Evolutionary conservation across 2,329 filamentous ascomycete species (phyloP), one percentile per base, ranked within the genome.

Genomic region (Sclerotinia borealis): DNA sequence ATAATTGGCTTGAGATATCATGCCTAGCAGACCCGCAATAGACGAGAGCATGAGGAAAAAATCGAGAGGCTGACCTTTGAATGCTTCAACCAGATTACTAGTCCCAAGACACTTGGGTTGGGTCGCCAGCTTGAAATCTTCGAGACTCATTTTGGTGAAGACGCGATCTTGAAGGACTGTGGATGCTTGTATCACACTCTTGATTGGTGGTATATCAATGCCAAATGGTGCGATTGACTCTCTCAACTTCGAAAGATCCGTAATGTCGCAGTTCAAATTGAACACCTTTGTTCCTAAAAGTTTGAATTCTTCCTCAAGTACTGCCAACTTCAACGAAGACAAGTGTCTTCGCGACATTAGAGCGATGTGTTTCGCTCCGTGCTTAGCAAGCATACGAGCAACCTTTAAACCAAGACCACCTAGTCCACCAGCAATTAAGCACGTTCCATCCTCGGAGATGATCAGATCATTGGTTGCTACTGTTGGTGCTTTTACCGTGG

Each of bases 41-140:
- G 76, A 79, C 0, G 75, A 76, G 6, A 78, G 65, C 31, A 75
- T 61, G 34, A 79, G 64, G 67, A 79, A 78, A 63, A 79, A 79
- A 48, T 51, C 49, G 19, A 52, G 27, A 31, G 17, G 25, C 25
- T 29, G 48, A 11, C 15, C 7, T 5, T 51, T 34, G 31, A 51
- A n/a, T 17, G n/a, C 25, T 51, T 31, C n/a, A 15, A 51, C 31
- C 48, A 51, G n/a, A 27, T 51, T 27, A 27, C 31, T 27, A 51
- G 48, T 51, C n/a, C 48, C 25, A 15, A 9, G 15, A 51, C 15
- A 27, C 17, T 54, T 54, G 22, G 50, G 19, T 22, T 48, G 13
- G 13, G 8, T 15, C 45, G 13, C 45, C 15, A 27, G 5, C 13
- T 48, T 48, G 19, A 48, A 54, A 37, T 37, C n/a, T 22, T 54